Evolutionary conservation across 306 rosid species (phyloP).

Genomic region (Erythrophleum fordii): DNA sequence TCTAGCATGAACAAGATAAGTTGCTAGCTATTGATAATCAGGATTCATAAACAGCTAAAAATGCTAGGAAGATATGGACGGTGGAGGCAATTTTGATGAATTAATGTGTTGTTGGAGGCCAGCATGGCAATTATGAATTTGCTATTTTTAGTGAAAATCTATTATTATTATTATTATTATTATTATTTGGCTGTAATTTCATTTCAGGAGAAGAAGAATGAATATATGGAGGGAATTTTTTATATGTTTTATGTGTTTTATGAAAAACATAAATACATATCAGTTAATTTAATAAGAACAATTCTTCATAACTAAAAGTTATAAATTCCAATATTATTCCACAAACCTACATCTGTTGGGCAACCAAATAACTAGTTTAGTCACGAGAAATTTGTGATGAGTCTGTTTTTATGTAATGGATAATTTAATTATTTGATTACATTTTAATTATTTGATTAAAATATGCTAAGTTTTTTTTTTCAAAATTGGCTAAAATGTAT

Average conservation of each 20-base stretch:
- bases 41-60: conserved; percentile 41
- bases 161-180: neutral
- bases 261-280: neutral
- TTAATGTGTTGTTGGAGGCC: conserved; percentile 2
- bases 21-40: neutral
- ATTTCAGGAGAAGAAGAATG: conserved; percentile 8
- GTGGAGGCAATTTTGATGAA: conserved; percentile 50
- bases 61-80: conserved; percentile 39
- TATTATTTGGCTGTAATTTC: conserved; percentile 19
- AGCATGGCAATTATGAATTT: conserved; percentile 15
- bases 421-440: neutral
- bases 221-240: conserved; percentile 17
- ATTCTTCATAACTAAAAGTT: neutral
- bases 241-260: conserved; percentile 3
- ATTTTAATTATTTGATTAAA: too few relatives aligned
- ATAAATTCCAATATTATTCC: neutral
- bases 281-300: neutral
- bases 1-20: conserved; percentile 40
- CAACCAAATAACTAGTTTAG: neutral
- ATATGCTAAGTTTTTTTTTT: too few relatives aligned
- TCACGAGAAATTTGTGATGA: conserved; percentile 3
- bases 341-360: neutral
- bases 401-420: neutral
- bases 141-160: neutral
- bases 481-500: too few relatives aligned